Evolutionary conservation across 495 filamentous ascomycete species (phyloP).

Genomic region (Jackrogersella minutella): DNA sequence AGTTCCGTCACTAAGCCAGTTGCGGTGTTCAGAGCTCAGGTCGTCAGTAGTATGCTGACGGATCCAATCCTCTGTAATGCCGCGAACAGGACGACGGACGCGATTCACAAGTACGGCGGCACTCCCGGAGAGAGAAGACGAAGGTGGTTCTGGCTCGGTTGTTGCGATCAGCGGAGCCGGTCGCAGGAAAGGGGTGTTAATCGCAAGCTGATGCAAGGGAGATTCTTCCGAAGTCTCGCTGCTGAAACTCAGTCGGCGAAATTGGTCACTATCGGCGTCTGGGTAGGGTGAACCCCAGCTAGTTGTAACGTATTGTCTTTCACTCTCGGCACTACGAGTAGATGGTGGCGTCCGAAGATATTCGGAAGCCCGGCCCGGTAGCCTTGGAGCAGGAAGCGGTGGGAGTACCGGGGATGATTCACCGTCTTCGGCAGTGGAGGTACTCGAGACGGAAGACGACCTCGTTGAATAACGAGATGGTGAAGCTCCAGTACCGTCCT

Average conservation of each 20-base stretch:
- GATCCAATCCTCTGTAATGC: slow-evolving; percentile 81
- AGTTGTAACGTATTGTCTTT: slow-evolving; percentile 64
- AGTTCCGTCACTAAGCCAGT: slow-evolving; percentile 80
- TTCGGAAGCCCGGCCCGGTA: slow-evolving; percentile 57
- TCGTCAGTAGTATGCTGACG: slow-evolving; percentile 73
- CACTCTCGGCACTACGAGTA: slow-evolving; percentile 41
- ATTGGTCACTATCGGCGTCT: slow-evolving; percentile 52
- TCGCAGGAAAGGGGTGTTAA: slow-evolving; percentile 62
- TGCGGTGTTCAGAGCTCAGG: slow-evolving; percentile 66
- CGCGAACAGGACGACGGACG: slow-evolving; percentile 61
- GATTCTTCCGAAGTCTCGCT: slow-evolving; percentile 62
- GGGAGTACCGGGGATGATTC: slow-evolving; percentile 62
- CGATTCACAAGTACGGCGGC: slow-evolving; percentile 64
- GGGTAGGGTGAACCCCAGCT: slow-evolving; percentile 81
- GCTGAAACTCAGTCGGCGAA: slow-evolving; percentile 60
- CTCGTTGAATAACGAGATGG: slow-evolving; percentile 41
- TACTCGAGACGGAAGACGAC: slow-evolving; percentile 59
- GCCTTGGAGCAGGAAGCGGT: slow-evolving; percentile 57
- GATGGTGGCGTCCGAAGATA: slow-evolving; percentile 60
- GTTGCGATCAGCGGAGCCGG: slow-evolving; percentile 52
- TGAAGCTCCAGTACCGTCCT: slow-evolving; percentile 52
- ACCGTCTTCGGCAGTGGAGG: slow-evolving; percentile 61
- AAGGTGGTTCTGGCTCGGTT: slow-evolving; percentile 46
- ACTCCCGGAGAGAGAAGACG: slow-evolving; percentile 57
- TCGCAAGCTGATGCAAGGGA: slow-evolving; percentile 59